phyloP scores from a whole-genome alignment of 495 filamentous ascomycete genomes.

The Neurospora sp. region DNA sequence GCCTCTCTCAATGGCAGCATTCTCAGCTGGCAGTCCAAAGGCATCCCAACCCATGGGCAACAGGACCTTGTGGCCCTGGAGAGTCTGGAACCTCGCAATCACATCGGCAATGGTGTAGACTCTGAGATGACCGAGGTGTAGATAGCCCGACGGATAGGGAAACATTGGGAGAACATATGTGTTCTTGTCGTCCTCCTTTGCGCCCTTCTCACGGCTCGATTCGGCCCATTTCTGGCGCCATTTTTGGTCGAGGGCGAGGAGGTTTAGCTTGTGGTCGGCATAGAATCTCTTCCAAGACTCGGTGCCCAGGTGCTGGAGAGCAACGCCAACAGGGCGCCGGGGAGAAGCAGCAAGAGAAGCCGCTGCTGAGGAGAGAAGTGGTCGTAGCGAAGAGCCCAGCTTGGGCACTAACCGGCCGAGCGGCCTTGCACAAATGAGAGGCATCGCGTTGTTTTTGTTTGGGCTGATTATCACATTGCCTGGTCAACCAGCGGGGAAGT shows the following conservation, averaged over 20 bases:
- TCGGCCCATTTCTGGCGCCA: slow-evolving; percentile 48
- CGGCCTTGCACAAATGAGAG: slow-evolving; percentile 17
- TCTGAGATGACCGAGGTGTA: slow-evolving; percentile 84
- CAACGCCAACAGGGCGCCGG: slow-evolving; percentile 1
- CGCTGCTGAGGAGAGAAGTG: not conserved
- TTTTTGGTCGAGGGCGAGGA: slow-evolving; percentile 60
- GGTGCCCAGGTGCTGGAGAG: slow-evolving; percentile 3
- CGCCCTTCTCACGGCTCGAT: not conserved
- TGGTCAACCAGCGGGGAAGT: not conserved
- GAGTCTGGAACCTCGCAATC: slow-evolving; percentile 62
- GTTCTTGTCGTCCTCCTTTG: slow-evolving; percentile 23
- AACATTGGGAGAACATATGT: slow-evolving; percentile 88
- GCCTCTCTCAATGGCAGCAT: slow-evolving; percentile 82
- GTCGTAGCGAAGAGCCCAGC: slow-evolving; percentile 6
- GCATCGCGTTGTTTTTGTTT: slow-evolving; percentile 20
- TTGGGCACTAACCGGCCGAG: slow-evolving; percentile 19
- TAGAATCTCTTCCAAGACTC: slow-evolving; percentile 15
- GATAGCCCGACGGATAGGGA: slow-evolving; percentile 78
- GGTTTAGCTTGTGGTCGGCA: slow-evolving; percentile 42
- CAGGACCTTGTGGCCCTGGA: slow-evolving; percentile 67
- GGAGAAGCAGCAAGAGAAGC: not conserved
- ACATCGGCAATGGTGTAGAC: slow-evolving; percentile 90
- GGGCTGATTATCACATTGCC: not conserved
- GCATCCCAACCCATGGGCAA: slow-evolving; percentile 93
- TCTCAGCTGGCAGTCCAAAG: slow-evolving; percentile 84